A percentile compares a stretch with the other conserved stretches of the same genome.
Evolutionary conservation across 2,329 filamentous ascomycete species (phyloP).

Genomic region (Fusarium equiseti): DNA sequence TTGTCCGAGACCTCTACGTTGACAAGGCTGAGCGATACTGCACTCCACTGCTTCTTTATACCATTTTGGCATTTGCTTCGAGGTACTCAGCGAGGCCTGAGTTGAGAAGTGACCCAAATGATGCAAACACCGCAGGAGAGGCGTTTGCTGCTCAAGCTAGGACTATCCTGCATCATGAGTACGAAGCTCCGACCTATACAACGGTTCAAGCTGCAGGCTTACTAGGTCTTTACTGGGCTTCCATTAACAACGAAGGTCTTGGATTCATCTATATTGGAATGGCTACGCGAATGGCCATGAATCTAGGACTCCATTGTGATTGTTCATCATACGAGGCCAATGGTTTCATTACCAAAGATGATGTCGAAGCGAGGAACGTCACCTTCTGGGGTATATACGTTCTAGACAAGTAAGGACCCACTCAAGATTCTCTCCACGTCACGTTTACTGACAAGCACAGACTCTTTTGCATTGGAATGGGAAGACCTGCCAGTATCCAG

Average conservation of each 20-base stretch:
- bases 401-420: background rate
- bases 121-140: conserved; percentile 12
- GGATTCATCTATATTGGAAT: conserved; percentile 17
- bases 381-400: conserved; percentile 19
- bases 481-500: conserved; percentile 1
- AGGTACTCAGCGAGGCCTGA: background rate
- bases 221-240: background rate
- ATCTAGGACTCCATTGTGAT: conserved; percentile 8
- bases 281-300: conserved; percentile 17
- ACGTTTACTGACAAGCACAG: background rate
- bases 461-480: conserved; percentile 9
- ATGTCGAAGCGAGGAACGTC: conserved; percentile 7
- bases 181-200: background rate
- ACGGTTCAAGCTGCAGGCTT: conserved; percentile 9
- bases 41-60: background rate
- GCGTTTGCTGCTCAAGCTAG: conserved; percentile 1
- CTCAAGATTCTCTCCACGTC: background rate
- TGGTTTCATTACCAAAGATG: background rate
- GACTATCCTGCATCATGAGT: conserved; percentile 10
- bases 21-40: conserved; percentile 10
- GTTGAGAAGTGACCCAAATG: conserved; percentile 1
- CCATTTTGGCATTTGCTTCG: background rate
- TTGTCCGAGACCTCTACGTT: conserved; percentile 3
- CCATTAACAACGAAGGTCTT: conserved; percentile 4
- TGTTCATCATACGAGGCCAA: background rate